These are phyloP conservation scores for Blastocystis sp. DNA, from an alignment of 352 stramenopile species.

Conservation along the genomic window DNA sequence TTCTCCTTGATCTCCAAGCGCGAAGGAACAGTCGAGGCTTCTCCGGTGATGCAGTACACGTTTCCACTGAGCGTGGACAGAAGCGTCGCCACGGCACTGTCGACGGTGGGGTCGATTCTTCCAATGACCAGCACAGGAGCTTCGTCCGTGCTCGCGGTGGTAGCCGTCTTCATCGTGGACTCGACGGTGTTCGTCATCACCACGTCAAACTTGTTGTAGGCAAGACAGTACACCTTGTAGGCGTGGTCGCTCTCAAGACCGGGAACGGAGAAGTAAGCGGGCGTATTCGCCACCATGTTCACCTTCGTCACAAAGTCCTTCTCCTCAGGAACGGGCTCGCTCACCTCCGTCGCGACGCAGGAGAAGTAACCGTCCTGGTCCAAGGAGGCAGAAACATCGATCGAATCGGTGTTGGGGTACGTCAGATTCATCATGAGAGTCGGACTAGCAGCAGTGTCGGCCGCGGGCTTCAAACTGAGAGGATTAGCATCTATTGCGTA, in stretches of 20 bases:
- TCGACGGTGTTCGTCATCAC: not conserved
- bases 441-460: not conserved
- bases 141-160: not conserved
- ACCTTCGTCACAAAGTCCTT: not conserved
- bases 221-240: slow-evolving; percentile 58
- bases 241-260: not conserved
- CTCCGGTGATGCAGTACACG: not conserved
- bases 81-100: not conserved
- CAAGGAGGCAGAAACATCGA: not conserved
- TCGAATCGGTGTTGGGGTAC: not conserved
- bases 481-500: not conserved
- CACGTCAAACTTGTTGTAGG: slow-evolving; percentile 3
- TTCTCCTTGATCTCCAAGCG: not conserved
- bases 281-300: not conserved
- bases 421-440: not conserved
- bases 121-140: slow-evolving; percentile 46
- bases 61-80: not conserved
- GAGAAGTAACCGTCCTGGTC: slow-evolving; percentile 2
- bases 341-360: slow-evolving; percentile 7
- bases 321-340: not conserved
- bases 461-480: slow-evolving; percentile 1
- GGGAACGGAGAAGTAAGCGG: not conserved
- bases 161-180: not conserved
- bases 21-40: not conserved
- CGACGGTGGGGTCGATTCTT: not conserved